These are phyloP conservation scores for Trichosporon sp. DNA, from an alignment of 1,284 basidiomycete genomes.

Conservation along the genomic window DNA sequence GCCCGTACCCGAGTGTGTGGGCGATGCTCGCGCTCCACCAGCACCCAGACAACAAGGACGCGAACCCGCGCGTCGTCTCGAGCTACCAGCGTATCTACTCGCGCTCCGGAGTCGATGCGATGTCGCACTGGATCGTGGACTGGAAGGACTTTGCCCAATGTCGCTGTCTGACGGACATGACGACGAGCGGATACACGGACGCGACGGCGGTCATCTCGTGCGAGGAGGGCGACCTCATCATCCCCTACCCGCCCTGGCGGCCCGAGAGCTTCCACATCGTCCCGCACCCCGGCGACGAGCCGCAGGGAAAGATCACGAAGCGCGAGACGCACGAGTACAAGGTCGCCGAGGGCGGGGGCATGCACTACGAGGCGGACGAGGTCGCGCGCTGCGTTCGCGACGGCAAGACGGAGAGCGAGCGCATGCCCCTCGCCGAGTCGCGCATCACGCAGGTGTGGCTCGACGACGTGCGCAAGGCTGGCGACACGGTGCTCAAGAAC, in stretches of 20 bases:
- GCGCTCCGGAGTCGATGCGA: constrained; percentile 76
- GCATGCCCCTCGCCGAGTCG: constrained; percentile 76
- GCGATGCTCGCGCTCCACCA: constrained; percentile 79
- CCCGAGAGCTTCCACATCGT: constrained; percentile 41
- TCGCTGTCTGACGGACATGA: constrained; percentile 43
- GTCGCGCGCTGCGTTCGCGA: constrained; percentile 76
- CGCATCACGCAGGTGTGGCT: constrained; percentile 76
- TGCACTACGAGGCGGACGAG: constrained; percentile 62
- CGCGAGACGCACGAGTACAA: constrained; percentile 61
- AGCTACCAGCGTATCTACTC: constrained; percentile 60
- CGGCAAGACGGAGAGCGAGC: constrained; percentile 71
- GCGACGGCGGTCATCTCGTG: constrained; percentile 44
- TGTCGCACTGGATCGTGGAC: constrained; percentile 73
- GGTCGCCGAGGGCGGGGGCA: constrained; percentile 60
- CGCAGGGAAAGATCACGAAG: constrained; percentile 45
- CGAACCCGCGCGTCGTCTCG: constrained; percentile 59
- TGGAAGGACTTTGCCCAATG: constrained; percentile 60
- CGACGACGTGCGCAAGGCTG: constrained; percentile 66
- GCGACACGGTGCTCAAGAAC: constrained; percentile 45
- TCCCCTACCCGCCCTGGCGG: constrained; percentile 45
- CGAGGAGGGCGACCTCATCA: constrained; percentile 46
- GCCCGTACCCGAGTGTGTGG: constrained; percentile 82
- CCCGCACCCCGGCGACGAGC: constrained; percentile 64
- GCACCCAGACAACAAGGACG: constrained; percentile 66
- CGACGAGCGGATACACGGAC: constrained; percentile 34